phyloP scores from a whole-genome alignment of 78 protist species.

The Diacronema lutheri region DNA sequence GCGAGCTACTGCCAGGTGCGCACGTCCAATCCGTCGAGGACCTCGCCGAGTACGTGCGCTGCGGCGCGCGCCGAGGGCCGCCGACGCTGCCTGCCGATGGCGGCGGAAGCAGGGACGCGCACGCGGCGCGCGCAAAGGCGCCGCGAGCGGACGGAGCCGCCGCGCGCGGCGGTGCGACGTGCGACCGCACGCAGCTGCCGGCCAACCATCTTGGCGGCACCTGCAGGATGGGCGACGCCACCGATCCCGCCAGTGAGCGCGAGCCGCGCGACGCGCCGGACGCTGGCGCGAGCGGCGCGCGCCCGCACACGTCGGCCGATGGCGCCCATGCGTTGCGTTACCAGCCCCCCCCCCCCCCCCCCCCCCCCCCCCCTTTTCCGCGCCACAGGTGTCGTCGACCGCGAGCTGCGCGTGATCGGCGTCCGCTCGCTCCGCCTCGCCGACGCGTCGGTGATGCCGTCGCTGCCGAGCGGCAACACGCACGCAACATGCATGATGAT shows the following conservation, averaged over 20 bases:
- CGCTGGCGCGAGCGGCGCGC: too few species aligned
- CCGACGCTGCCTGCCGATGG: too few species aligned
- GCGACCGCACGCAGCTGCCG: slow-evolving; percentile 20
- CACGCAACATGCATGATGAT: slow-evolving; percentile 68
- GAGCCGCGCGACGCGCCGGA: too few species aligned
- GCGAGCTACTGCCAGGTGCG: not conserved
- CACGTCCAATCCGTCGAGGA: not conserved
- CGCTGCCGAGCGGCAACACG: slow-evolving; percentile 59
- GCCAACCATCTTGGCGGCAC: slow-evolving; percentile 68
- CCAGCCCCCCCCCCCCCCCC: too few species aligned
- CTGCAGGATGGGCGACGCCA: slow-evolving; percentile 44
- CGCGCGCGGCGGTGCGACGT: slow-evolving; percentile 9
- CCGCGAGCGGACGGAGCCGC: too few species aligned
- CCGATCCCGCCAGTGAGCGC: slow-evolving; percentile 2
- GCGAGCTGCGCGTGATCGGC: slow-evolving; percentile 20
- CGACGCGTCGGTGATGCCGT: slow-evolving; percentile 72
- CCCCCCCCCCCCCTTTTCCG: too few species aligned
- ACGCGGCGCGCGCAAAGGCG: too few species aligned
- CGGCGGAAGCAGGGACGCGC: too few species aligned
- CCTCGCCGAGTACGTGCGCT: not conserved
- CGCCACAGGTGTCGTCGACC: slow-evolving; percentile 46
- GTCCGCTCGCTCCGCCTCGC: slow-evolving; percentile 51
- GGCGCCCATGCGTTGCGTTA: too few species aligned
- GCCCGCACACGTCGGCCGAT: too few species aligned
- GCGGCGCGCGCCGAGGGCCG: not conserved